phyloP scores from a whole-genome alignment of 2,329 filamentous ascomycete genomes.

The Nemania diffusa region DNA sequence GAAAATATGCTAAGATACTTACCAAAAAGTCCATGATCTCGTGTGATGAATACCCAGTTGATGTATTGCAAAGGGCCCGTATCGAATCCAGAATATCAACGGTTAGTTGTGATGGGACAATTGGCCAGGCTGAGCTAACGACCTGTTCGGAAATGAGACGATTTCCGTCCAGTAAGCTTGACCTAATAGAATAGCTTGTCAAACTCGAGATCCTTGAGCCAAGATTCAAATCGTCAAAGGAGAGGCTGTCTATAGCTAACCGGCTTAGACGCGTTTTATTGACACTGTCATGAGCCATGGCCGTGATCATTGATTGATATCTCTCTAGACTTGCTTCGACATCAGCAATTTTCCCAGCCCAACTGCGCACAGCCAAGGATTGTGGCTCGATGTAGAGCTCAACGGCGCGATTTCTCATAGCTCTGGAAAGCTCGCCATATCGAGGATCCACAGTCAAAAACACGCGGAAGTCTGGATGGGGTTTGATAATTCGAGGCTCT shows the following conservation, averaged over 20 bases:
- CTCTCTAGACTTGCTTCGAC: slow-evolving; percentile 63
- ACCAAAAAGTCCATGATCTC: slow-evolving; percentile 57
- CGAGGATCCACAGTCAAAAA: slow-evolving; percentile 94
- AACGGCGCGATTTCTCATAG: slow-evolving; percentile 94
- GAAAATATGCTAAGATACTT: slow-evolving; percentile 45
- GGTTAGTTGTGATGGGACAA: slow-evolving; percentile 48
- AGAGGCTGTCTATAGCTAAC: slow-evolving; percentile 59
- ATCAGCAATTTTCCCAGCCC: slow-evolving; percentile 55
- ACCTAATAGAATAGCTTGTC: slow-evolving; percentile 15
- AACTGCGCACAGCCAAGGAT: slow-evolving; percentile 48
- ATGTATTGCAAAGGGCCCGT: slow-evolving; percentile 49
- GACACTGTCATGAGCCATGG: slow-evolving; percentile 46
- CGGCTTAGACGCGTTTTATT: slow-evolving; percentile 47
- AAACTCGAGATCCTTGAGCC: slow-evolving; percentile 48
- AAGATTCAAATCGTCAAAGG: slow-evolving; percentile 57
- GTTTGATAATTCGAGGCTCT: slow-evolving; percentile 79
- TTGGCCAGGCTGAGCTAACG: slow-evolving; percentile 37
- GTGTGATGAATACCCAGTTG: slow-evolving; percentile 45
- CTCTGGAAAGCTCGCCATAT: slow-evolving; percentile 92
- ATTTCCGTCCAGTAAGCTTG: slow-evolving; percentile 15
- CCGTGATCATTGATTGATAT: slow-evolving; percentile 54
- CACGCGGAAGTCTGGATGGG: slow-evolving; percentile 88
- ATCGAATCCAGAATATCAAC: slow-evolving; percentile 51
- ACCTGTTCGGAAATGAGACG: slow-evolving; percentile 22
- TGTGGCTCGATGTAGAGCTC: slow-evolving; percentile 80